These are phyloP conservation scores for Geotrichum armillariae DNA, from an alignment of 1,139 yeast species.

Conservation along the genomic window DNA sequence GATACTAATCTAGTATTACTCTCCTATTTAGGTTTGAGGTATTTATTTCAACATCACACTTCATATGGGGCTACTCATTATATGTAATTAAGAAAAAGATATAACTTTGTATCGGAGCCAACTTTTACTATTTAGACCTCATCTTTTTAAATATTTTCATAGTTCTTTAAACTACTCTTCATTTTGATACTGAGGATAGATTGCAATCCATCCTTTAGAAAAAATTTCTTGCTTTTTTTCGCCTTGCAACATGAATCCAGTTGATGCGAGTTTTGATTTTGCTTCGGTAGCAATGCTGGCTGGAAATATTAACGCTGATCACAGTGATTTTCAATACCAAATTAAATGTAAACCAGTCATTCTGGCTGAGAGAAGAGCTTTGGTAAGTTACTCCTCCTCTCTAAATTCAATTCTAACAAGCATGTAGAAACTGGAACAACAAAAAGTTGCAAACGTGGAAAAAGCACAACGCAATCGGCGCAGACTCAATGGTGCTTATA, in stretches of 20 bases:
- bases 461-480: constrained; percentile 3
- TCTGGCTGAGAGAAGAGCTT: background rate
- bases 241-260: background rate
- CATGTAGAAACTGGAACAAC: background rate
- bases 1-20: background rate
- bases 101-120: background rate
- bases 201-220: no score
- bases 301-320: background rate
- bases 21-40: no score
- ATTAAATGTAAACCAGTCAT: background rate
- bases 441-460: background rate
- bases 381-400: background rate
- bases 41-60: background rate
- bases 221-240: no score
- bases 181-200: no score
- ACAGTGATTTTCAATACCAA: background rate
- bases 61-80: background rate
- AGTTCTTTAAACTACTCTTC: no score
- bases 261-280: background rate
- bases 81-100: background rate
- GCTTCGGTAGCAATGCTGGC: background rate
- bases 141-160: no score
- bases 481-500: background rate
- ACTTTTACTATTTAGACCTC: no score
- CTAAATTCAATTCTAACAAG: no score